These are phyloP conservation scores for Tuber brumale DNA, from an alignment of 495 filamentous ascomycete species.

Conservation along the genomic window DNA sequence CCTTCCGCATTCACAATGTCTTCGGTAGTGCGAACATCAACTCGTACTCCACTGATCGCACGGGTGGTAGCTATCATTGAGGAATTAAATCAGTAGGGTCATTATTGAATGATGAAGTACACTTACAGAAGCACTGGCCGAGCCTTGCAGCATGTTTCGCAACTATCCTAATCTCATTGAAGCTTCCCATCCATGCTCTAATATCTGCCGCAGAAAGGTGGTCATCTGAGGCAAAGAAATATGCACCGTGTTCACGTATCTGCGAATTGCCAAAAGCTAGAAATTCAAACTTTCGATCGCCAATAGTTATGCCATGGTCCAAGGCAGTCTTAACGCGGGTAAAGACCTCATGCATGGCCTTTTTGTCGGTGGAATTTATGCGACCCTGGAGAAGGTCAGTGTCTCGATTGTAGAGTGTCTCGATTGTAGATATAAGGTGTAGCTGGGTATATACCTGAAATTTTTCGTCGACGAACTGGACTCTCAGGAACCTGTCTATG, in stretches of 20 bases:
- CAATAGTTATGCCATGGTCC: constrained; percentile 72
- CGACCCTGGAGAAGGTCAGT: constrained; percentile 46
- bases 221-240: constrained; percentile 67
- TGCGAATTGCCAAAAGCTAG: constrained; percentile 95
- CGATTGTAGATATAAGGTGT: not conserved
- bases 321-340: constrained; percentile 64
- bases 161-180: constrained; percentile 66
- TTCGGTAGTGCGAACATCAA: constrained; percentile 45
- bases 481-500: constrained; percentile 78
- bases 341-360: constrained; percentile 63
- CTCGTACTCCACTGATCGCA: constrained; percentile 50
- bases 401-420: constrained; percentile 9
- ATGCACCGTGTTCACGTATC: constrained; percentile 85
- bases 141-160: constrained; percentile 82
- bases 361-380: constrained; percentile 53
- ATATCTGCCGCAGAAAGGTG: constrained; percentile 63
- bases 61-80: constrained; percentile 60
- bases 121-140: constrained; percentile 77
- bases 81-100: constrained; percentile 13
- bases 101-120: not conserved
- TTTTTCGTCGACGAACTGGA: constrained; percentile 84
- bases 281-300: constrained; percentile 75
- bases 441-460: constrained; percentile 3
- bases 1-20: constrained; percentile 55
- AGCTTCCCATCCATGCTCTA: constrained; percentile 84